These are phyloP conservation scores for Cyanophora paradoxa DNA, from an alignment of 78 protist genomes.

Conservation along the genomic window DNA sequence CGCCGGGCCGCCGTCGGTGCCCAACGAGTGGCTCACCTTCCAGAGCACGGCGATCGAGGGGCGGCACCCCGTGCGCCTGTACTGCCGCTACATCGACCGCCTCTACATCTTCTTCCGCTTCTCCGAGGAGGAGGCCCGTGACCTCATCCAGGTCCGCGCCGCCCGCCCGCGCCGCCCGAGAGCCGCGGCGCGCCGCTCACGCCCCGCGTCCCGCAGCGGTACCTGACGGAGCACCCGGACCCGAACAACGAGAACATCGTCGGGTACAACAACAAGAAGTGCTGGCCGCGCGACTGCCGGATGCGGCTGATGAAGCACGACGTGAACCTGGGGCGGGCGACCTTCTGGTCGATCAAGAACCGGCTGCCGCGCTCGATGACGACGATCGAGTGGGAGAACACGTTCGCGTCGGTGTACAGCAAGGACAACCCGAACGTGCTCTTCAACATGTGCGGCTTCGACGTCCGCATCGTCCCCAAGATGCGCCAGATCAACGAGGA, in stretches of 20 bases:
- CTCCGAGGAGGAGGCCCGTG: constrained; percentile 86
- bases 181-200: no score
- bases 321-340: constrained; percentile 98
- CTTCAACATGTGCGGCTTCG: constrained; percentile 96
- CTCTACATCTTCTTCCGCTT: constrained; percentile 87
- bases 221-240: constrained; percentile 98
- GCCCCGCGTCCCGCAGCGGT: no score
- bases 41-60: constrained; percentile 60
- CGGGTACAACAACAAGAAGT: constrained; percentile 96
- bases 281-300: constrained; percentile 99
- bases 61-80: constrained; percentile 95
- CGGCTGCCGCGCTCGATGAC: constrained; percentile 94
- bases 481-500: constrained; percentile 63
- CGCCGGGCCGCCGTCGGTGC: constrained; percentile 92
- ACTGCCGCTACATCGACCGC: constrained; percentile 89
- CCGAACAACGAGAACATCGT: constrained; percentile 99
- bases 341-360: constrained; percentile 94
- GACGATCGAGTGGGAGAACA: constrained; percentile 84
- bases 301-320: constrained; percentile 99
- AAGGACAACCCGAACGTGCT: constrained; percentile 97
- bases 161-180: no score
- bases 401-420: constrained; percentile 88
- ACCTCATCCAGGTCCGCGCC: constrained; percentile 75
- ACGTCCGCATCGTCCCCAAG: constrained; percentile 91
- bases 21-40: constrained; percentile 87